These are phyloP conservation scores for Wickerhamomyces pijperi DNA, from an alignment of 805 yeast genomes.

Conservation along the genomic window DNA sequence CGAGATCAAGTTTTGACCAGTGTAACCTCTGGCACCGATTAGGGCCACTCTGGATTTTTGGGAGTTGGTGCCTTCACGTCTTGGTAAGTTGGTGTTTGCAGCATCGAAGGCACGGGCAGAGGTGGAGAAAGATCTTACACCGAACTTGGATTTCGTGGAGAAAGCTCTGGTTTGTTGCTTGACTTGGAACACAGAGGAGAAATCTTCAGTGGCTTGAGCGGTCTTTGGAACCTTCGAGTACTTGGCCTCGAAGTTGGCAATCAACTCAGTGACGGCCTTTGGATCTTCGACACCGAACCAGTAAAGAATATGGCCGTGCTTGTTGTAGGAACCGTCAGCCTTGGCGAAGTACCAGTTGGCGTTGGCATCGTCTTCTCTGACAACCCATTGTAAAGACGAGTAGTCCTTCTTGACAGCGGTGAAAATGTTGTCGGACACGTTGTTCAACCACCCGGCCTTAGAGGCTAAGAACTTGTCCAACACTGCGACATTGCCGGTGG, in stretches of 20 bases:
- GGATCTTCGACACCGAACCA: constrained; percentile 84
- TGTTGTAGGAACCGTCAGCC: constrained; percentile 88
- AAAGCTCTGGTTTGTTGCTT: constrained; percentile 42
- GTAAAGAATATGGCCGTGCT: constrained; percentile 80
- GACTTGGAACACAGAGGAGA: constrained; percentile 21
- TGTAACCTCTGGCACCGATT: constrained; percentile 97
- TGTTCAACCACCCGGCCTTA: constrained; percentile 92
- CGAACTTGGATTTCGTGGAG: constrained; percentile 23
- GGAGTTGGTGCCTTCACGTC: constrained; percentile 49
- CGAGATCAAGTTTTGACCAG: constrained; percentile 87
- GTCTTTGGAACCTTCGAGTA: constrained; percentile 21
- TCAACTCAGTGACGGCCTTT: constrained; percentile 48
- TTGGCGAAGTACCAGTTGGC: constrained; percentile 85
- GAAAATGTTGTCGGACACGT: constrained; percentile 92
- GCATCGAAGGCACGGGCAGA: constrained; percentile 32
- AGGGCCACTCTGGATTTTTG: constrained; percentile 69
- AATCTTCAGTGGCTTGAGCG: constrained; percentile 23
- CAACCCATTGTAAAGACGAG: constrained; percentile 72
- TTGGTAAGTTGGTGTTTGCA: constrained; percentile 58
- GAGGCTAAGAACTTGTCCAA: constrained; percentile 82
- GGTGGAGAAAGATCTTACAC: constrained; percentile 24
- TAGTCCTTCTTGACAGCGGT: constrained; percentile 68
- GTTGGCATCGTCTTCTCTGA: constrained; percentile 82
- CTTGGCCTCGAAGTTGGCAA: constrained; percentile 38
- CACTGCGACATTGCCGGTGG: constrained; percentile 38